These are phyloP conservation scores for Camellia oleifera DNA, from an alignment of 179 eudicot genomes.

Conservation along the genomic window DNA sequence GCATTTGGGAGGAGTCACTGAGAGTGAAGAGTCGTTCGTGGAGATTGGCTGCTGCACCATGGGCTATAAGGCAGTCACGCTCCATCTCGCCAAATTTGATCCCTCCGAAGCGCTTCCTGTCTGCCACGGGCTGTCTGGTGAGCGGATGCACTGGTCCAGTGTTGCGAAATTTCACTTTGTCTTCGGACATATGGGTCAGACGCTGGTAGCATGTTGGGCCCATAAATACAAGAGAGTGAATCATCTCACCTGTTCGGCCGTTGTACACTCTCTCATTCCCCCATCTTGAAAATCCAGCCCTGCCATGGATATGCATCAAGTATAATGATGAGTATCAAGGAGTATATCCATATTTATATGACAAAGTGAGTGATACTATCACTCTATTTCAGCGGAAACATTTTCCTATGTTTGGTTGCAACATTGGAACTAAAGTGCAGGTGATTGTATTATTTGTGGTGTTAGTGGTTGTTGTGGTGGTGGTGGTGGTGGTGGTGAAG, in stretches of 20 bases:
- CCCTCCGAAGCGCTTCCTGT: slow-evolving; percentile 91
- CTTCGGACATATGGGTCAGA: slow-evolving; percentile 87
- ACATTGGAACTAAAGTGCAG: too few relatives aligned
- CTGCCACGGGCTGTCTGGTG: slow-evolving; percentile 93
- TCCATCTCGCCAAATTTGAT: slow-evolving; percentile 97
- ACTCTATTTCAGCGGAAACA: too few relatives aligned
- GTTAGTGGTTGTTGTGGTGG: too few relatives aligned
- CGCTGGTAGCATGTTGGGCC: slow-evolving; percentile 93
- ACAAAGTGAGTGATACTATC: too few relatives aligned
- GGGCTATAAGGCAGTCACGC: slow-evolving; percentile 91
- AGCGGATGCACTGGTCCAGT: slow-evolving; percentile 96
- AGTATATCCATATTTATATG: neutral
- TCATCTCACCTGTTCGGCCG: slow-evolving; percentile 80
- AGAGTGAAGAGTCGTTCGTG: slow-evolving; percentile 94
- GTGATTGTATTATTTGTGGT: too few relatives aligned
- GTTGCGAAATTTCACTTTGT: slow-evolving; percentile 93
- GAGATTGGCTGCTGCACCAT: slow-evolving; percentile 89
- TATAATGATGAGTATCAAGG: neutral
- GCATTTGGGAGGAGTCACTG: slow-evolving; percentile 89
- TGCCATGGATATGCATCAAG: slow-evolving; percentile 22
- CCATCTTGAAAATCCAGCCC: slow-evolving; percentile 93
- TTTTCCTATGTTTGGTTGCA: too few relatives aligned
- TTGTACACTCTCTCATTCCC: slow-evolving; percentile 82
- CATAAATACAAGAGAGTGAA: slow-evolving; percentile 72
- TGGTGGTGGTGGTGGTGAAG: too few relatives aligned